Percentiles rank a stretch among this genome's conserved stretches.
Evolutionary conservation across 306 rosid genomes (phyloP).

Genomic region (Medicago truncatula): DNA sequence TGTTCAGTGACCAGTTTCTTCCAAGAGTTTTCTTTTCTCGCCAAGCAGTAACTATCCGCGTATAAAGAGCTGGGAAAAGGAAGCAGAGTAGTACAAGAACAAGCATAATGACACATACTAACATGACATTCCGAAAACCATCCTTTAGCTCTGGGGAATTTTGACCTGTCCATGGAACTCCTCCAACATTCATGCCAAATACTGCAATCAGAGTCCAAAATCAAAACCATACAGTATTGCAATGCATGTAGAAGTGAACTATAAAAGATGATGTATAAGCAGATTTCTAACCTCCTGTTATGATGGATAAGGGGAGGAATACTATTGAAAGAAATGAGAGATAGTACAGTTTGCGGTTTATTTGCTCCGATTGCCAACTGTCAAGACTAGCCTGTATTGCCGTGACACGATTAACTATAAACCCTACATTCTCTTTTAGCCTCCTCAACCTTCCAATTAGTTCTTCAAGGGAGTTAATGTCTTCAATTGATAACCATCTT

Average conservation of each 20-base stretch:
- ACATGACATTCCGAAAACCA: slow-evolving; percentile 87
- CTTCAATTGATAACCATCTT: slow-evolving; percentile 78
- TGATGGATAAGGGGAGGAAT: slow-evolving; percentile 88
- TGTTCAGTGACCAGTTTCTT: slow-evolving; percentile 79
- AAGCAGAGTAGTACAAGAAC: slow-evolving; percentile 77
- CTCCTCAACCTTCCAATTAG: slow-evolving; percentile 81
- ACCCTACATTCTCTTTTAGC: slow-evolving; percentile 93
- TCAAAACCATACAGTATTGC: slow-evolving; percentile 24
- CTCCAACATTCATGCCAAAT: slow-evolving; percentile 97
- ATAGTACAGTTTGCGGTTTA: slow-evolving; percentile 88
- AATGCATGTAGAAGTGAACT: slow-evolving; percentile 12
- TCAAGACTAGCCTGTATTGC: slow-evolving; percentile 95
- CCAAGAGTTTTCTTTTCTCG: slow-evolving; percentile 47
- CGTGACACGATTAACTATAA: slow-evolving; percentile 83
- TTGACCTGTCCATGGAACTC: slow-evolving; percentile 97
- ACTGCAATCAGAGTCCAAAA: slow-evolving; percentile 54
- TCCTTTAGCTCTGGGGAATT: slow-evolving; percentile 56
- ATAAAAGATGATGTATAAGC: slow-evolving; percentile 9
- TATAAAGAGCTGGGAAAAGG: slow-evolving; percentile 74
- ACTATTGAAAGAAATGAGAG: slow-evolving; percentile 88
- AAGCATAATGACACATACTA: slow-evolving; percentile 66
- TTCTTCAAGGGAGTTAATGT: slow-evolving; percentile 78
- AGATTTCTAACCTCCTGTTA: slow-evolving; percentile 78
- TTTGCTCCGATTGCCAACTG: slow-evolving; percentile 96
- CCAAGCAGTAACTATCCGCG: slow-evolving; percentile 61